These are phyloP conservation scores for Xylariaceae sp. DNA, from an alignment of 2,329 filamentous ascomycete genomes.

Conservation along the genomic window DNA sequence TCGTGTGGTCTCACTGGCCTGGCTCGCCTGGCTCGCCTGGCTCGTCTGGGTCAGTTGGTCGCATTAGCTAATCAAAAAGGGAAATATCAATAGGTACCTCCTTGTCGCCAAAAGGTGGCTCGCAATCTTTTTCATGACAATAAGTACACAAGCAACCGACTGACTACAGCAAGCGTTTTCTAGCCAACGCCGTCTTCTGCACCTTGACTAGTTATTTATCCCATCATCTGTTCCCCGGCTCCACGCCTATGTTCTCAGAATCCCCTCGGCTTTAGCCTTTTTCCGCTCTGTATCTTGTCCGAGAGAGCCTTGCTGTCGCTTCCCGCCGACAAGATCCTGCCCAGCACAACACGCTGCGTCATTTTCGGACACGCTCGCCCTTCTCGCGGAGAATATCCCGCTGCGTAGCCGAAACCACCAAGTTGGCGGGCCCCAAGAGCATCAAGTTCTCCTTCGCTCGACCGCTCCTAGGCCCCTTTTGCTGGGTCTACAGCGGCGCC, in stretches of 20 bases:
- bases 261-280: background rate
- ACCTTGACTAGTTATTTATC: background rate
- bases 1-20: background rate
- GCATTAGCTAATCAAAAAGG: background rate
- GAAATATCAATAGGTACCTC: background rate
- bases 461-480: slow-evolving; percentile 87
- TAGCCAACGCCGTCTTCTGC: background rate
- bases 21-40: background rate
- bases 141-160: slow-evolving; percentile 1
- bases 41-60: background rate
- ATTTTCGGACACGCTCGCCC: slow-evolving; percentile 25
- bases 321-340: background rate
- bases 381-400: slow-evolving; percentile 28
- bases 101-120: background rate
- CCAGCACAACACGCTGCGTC: slow-evolving; percentile 16
- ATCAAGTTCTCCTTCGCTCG: slow-evolving; percentile 68
- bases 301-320: background rate
- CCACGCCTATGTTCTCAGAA: background rate
- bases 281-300: background rate
- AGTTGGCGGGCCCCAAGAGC: slow-evolving; percentile 84
- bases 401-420: slow-evolving; percentile 54
- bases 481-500: slow-evolving; percentile 94
- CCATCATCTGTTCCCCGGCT: background rate
- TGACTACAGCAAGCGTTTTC: slow-evolving; percentile 5
- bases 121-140: background rate